phyloP scores from a whole-genome alignment of 768 basidiomycete species.

The Boletus pseudo-olivaceus region DNA sequence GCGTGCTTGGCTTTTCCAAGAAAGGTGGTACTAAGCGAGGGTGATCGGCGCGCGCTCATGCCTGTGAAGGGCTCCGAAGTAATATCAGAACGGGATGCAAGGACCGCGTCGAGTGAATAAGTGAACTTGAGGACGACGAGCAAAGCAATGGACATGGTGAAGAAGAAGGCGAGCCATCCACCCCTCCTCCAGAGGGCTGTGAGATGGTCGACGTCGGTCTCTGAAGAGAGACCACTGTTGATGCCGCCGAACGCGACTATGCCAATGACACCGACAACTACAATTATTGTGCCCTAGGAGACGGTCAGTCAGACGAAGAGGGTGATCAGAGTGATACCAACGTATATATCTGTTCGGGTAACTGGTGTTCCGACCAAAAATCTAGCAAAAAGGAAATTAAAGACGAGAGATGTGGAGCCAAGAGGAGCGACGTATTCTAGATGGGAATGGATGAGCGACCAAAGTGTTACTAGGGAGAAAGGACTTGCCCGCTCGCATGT shows the following conservation, averaged over 20 bases:
- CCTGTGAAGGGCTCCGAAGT: constrained; percentile 52
- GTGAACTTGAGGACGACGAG: constrained; percentile 64
- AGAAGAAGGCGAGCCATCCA: constrained; percentile 91
- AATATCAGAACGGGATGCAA: constrained; percentile 67
- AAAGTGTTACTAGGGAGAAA: not conserved
- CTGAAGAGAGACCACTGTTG: constrained; percentile 71
- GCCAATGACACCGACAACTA: constrained; percentile 81
- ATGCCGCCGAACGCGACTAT: constrained; percentile 86
- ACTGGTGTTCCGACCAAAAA: constrained; percentile 85
- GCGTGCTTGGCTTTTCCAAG: constrained; percentile 33
- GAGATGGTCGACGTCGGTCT: constrained; percentile 72
- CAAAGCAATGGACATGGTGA: constrained; percentile 70
- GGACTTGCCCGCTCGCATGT: constrained; percentile 74
- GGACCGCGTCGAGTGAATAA: constrained; percentile 68
- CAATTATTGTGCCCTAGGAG: constrained; percentile 71
- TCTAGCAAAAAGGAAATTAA: constrained; percentile 94
- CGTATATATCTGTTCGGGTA: constrained; percentile 78
- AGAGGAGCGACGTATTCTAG: constrained; percentile 94
- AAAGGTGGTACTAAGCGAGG: constrained; percentile 20
- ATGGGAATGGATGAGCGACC: constrained; percentile 12
- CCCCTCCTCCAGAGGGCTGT: constrained; percentile 81
- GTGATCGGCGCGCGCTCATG: constrained; percentile 32
- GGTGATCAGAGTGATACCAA: constrained; percentile 33
- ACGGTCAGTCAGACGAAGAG: not conserved
- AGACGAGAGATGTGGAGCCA: constrained; percentile 89